Percentiles rank a stretch among this genome's conserved stretches.
Conservation (phyloP, 495 filamentous ascomycete species). For the Xylaria longipes region DNA sequence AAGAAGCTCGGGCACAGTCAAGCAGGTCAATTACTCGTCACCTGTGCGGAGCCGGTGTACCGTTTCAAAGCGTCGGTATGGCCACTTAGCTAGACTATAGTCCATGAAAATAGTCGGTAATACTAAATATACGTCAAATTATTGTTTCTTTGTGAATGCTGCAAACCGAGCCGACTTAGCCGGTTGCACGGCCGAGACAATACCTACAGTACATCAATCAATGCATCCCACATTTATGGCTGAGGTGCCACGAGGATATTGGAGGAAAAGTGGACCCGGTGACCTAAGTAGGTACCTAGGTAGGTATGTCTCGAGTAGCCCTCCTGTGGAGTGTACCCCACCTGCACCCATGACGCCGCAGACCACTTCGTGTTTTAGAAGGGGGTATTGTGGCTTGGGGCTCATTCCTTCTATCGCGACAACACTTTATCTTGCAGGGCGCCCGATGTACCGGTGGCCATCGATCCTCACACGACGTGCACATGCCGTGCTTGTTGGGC, state of each 20-base stretch:
- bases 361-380: background rate
- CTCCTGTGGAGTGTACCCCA: background rate
- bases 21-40: background rate
- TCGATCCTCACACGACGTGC: background rate
- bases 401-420: background rate
- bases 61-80: background rate
- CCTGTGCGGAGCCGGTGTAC: background rate
- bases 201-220: too few relatives aligned
- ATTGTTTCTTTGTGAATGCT: background rate
- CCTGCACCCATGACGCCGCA: background rate
- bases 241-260: conserved; percentile 1
- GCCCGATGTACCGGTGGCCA: background rate
- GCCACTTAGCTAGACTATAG: background rate
- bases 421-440: background rate
- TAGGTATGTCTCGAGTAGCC: too few relatives aligned
- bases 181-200: background rate
- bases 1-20: background rate
- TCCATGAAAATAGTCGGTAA: background rate
- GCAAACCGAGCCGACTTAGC: background rate
- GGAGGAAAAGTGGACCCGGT: conserved; percentile 1
- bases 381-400: background rate
- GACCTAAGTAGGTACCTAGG: too few relatives aligned
- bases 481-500: conserved; percentile 2
- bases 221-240: too few relatives aligned
- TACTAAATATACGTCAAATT: background rate